Percentiles rank a stretch among this genome's conserved stretches.
Evolutionary conservation across 805 yeast species (phyloP).

Genomic region (Soucietia sequanensis): DNA sequence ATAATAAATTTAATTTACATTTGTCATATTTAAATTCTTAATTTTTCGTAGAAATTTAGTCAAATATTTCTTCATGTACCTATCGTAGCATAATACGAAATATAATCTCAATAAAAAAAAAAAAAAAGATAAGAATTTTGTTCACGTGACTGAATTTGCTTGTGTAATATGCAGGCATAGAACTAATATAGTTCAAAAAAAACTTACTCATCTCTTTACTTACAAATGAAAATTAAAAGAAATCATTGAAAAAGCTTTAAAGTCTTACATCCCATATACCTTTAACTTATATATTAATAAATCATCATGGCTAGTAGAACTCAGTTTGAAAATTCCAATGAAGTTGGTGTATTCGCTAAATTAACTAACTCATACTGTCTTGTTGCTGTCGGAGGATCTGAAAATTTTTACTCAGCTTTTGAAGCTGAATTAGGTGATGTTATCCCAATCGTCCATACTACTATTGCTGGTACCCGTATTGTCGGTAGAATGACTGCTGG

Average conservation of each 20-base stretch:
- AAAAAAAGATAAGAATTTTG: no score
- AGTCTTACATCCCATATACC: conserved; percentile 4
- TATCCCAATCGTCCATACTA: conserved; percentile 93
- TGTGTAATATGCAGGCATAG: no score
- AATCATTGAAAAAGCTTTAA: conserved; percentile 2
- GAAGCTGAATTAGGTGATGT: conserved; percentile 98
- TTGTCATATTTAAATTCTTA: no score
- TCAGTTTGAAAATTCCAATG: conserved; percentile 49
- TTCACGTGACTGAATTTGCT: no score
- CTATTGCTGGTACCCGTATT: conserved; percentile 97
- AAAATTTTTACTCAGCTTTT: conserved; percentile 81
- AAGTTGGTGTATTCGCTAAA: conserved; percentile 90
- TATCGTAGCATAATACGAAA: no score
- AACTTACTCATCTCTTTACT: conserved; percentile 4
- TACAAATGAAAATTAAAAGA: no score
- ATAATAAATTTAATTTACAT: no score
- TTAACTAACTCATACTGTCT: conserved; percentile 94
- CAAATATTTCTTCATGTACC: no score
- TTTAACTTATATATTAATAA: no score
- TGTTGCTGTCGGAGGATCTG: conserved; percentile 96
- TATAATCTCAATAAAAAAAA: no score
- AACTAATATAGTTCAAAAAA: no score
- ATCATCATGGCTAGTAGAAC: conserved; percentile 50
- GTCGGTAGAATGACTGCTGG: conserved; percentile 99
- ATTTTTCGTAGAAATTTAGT: no score